Evolutionary conservation across 1,139 yeast genomes (phyloP).

Genomic region (Debaryomyces sp.): DNA sequence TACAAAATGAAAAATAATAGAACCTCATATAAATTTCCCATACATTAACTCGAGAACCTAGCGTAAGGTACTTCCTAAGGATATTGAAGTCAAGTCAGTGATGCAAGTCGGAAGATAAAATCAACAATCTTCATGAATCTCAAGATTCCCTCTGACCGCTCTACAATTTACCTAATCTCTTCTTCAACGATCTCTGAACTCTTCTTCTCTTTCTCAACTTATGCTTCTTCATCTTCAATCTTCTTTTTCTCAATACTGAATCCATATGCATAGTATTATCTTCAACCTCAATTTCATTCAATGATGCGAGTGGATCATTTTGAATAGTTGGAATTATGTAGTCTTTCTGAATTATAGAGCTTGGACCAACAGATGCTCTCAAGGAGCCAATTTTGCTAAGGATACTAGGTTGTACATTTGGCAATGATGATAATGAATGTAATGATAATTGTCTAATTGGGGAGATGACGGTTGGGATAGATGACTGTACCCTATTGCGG

Average conservation of each 20-base stretch:
- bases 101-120: background rate
- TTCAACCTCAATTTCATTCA: conserved; percentile 7
- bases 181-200: conserved; percentile 59
- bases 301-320: conserved; percentile 3
- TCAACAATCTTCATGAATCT: background rate
- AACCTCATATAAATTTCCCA: background rate
- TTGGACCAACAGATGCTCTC: background rate
- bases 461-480: background rate
- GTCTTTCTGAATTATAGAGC: background rate
- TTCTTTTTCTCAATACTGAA: conserved; percentile 68
- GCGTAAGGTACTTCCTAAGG: background rate
- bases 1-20: background rate
- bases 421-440: background rate
- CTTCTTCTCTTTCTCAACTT: conserved; percentile 74
- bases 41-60: background rate
- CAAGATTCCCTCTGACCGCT: background rate
- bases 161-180: conserved; percentile 52
- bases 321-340: background rate
- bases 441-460: conserved; percentile 1
- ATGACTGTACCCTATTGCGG: conserved; percentile 1
- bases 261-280: conserved; percentile 46
- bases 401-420: background rate
- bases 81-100: conserved; percentile 6
- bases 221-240: conserved; percentile 74
- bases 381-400: background rate